A percentile compares a stretch with the other conserved stretches of the same genome.
These are phyloP conservation scores for Dryas integrifolia DNA, from an alignment of 331 rosid genomes.

Conservation along the genomic window DNA sequence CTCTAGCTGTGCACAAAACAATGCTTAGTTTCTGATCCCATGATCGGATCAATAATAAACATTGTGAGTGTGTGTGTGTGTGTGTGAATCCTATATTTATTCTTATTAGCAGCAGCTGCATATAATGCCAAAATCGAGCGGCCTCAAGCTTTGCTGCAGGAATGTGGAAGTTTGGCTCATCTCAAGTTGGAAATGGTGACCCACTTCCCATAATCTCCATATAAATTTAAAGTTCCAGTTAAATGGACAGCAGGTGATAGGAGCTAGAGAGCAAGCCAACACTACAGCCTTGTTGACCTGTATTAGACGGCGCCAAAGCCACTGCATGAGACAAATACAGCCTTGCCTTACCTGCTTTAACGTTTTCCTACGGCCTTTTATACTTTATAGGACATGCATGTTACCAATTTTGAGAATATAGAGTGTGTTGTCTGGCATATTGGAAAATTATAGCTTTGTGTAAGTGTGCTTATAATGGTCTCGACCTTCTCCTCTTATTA, in stretches of 20 bases:
- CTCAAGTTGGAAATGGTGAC: constrained; percentile 24
- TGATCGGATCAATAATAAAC: no score
- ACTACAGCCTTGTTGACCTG: constrained; percentile 4
- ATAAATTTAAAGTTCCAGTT: background rate
- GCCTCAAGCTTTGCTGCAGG: constrained; percentile 8
- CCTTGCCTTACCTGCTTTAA: constrained; percentile 13
- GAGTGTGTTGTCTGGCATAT: no score
- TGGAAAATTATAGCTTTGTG: no score
- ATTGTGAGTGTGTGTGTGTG: no score
- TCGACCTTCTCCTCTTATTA: no score
- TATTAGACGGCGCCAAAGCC: constrained; percentile 26
- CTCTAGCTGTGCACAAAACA: no score
- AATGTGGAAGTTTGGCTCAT: constrained; percentile 16
- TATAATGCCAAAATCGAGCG: background rate
- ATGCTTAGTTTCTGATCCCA: no score
- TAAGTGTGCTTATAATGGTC: no score
- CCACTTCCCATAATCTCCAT: background rate
- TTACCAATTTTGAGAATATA: background rate
- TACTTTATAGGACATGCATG: constrained; percentile 1
- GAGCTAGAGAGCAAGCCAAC: background rate
- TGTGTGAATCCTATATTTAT: background rate
- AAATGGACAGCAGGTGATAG: background rate
- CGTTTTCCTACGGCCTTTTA: constrained; percentile 16
- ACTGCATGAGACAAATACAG: constrained; percentile 31
- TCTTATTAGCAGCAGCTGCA: background rate